Evolutionary conservation across 2,329 filamentous ascomycete species (phyloP).

Genomic region (Pseudogymnoascus destructans): DNA sequence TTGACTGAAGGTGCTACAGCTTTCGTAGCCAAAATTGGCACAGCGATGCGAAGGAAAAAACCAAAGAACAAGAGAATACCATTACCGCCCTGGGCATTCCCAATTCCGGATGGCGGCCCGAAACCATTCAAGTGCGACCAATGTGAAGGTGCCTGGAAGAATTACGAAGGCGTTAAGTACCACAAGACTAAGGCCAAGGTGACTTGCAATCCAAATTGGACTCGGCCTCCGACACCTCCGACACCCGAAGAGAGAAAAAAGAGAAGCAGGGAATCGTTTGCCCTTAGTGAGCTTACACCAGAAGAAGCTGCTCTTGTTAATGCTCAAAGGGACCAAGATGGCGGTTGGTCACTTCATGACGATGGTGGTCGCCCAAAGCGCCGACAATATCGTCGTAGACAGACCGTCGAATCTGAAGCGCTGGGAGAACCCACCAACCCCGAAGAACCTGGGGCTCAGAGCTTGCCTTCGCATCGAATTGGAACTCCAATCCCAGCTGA

Average conservation of each 20-base stretch:
- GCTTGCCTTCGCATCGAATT: not conserved
- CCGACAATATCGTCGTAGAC: not conserved
- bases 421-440: not conserved
- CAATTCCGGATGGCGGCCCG: slow-evolving; percentile 11
- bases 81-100: slow-evolving; percentile 1
- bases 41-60: slow-evolving; percentile 12
- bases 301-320: slow-evolving; percentile 7
- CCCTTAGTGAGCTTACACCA: not conserved
- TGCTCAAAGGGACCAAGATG: not conserved
- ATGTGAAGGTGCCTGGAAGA: slow-evolving; percentile 23
- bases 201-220: slow-evolving; percentile 24
- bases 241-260: slow-evolving; percentile 9
- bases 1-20: slow-evolving; percentile 16
- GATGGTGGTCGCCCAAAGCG: slow-evolving; percentile 15
- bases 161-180: slow-evolving; percentile 25
- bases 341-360: slow-evolving; percentile 19
- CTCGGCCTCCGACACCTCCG: slow-evolving; percentile 11
- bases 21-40: slow-evolving; percentile 22
- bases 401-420: not conserved
- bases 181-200: slow-evolving; percentile 23
- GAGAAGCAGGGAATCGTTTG: slow-evolving; percentile 2
- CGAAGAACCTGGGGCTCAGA: not conserved
- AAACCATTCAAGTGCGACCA: slow-evolving; percentile 23
- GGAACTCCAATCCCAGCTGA: not conserved
- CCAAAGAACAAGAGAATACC: slow-evolving; percentile 12